Evolutionary conservation across 2,329 filamentous ascomycete species (phyloP).

Genomic region (Fusarium chaquense): DNA sequence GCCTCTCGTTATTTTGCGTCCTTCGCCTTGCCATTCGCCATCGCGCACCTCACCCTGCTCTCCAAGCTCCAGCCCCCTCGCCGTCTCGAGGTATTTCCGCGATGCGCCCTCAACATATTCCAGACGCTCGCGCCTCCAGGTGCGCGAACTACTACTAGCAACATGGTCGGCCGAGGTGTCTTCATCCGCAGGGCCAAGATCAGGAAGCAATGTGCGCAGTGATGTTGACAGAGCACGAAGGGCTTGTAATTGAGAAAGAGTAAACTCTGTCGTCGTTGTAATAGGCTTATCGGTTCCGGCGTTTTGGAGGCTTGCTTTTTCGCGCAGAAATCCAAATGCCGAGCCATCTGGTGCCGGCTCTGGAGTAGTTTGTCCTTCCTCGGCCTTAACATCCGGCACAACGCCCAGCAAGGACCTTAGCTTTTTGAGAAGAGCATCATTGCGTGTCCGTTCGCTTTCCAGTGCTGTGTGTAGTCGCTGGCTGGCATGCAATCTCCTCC

Average conservation of each 20-base stretch:
- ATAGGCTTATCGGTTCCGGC: slow-evolving; percentile 68
- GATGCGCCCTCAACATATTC: slow-evolving; percentile 88
- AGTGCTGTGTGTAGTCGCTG: slow-evolving; percentile 78
- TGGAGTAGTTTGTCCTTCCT: slow-evolving; percentile 33
- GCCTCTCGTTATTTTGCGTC: slow-evolving; percentile 60
- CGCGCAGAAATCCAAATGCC: slow-evolving; percentile 69
- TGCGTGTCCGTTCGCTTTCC: slow-evolving; percentile 75
- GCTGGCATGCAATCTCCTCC: slow-evolving; percentile 82
- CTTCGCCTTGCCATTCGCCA: slow-evolving; percentile 72
- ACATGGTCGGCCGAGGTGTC: slow-evolving; percentile 50
- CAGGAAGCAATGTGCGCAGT: slow-evolving; percentile 74
- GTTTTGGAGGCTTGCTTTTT: slow-evolving; percentile 63
- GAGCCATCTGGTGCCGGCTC: slow-evolving; percentile 26
- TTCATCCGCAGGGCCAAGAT: slow-evolving; percentile 59
- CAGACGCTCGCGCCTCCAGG: slow-evolving; percentile 76
- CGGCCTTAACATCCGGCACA: slow-evolving; percentile 47
- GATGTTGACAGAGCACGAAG: slow-evolving; percentile 73
- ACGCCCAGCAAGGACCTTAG: slow-evolving; percentile 63
- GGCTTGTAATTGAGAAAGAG: slow-evolving; percentile 84
- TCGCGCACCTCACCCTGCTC: slow-evolving; percentile 71
- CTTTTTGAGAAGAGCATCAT: slow-evolving; percentile 75
- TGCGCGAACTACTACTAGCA: slow-evolving; percentile 57
- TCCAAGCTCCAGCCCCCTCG: slow-evolving; percentile 75
- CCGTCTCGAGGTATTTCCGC: slow-evolving; percentile 78
- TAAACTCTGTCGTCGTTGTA: slow-evolving; percentile 80